Base-by-base conservation (phyloP, 2,329 filamentous ascomycete species). In the Zasmidium citrigriseum region DNA sequence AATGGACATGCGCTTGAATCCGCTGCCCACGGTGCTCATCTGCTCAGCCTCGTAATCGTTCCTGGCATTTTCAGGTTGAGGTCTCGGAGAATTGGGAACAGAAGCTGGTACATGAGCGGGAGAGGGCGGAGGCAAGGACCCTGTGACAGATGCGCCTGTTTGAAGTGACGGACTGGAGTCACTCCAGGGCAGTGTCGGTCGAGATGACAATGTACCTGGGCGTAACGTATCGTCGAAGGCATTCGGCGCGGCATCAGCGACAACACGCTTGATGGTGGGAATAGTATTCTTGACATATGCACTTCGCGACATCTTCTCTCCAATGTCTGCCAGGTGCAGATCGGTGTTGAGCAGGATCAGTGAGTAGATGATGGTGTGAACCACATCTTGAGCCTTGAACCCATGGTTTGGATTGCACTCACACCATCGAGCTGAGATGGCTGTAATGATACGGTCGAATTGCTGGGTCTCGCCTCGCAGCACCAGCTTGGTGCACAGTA, bases 241-340 rank as follows among this genome's bases (percentile, higher is more conserved):
- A 60, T 87, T 83, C 1, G 89, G 86, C 0, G 82, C 85, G n/a
- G 87, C 86, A 66, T 96, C 91, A 41, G 83, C 79, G 10, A 92
- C 83, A 12, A 90, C 87, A 50, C 91, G 87, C 58, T 85, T 86
- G 62, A 99, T 90, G 0, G 93, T 96, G 0, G 90, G 89, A 81
- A 98, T 88, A 3, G 95, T 97, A 72, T 99, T 99, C 76, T 96
- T 96, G 71, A 99, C 85, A 70, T 98, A 99, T 70, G 98, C 93
- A 63, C 83, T 88, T 56, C 90, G 86, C 1, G 93, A 98, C 95
- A 99, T 99, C 78, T 96, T 96, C 68, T 90, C 87, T 61, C 96
- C 92, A 67, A 98, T 96, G 71, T 98, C 93, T 58, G 93, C 95
- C 70, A 98, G 76, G 70, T 99, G 93, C 56, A 99, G 80, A 78